These are phyloP conservation scores for Leonotis leonurus DNA, from an alignment of 257 asterid genomes.

Conservation along the genomic window DNA sequence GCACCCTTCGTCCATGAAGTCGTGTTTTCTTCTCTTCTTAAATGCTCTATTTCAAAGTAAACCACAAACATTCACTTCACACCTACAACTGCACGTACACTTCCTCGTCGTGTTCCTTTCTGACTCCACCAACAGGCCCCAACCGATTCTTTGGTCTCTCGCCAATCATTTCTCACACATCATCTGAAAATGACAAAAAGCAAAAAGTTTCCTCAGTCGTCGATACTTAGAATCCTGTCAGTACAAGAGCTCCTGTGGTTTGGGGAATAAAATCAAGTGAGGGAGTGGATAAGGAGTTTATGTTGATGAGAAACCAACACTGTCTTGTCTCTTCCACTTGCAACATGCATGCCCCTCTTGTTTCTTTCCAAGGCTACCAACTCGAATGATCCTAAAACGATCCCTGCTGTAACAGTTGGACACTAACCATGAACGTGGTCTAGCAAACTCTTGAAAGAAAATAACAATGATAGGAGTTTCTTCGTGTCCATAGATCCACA, in stretches of 20 bases:
- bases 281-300: constrained; percentile 3
- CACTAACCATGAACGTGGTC: constrained; percentile 2
- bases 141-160: background rate
- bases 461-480: background rate
- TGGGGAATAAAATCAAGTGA: background rate
- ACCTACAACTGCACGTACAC: background rate
- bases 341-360: constrained; percentile 14
- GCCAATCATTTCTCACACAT: constrained; percentile 3
- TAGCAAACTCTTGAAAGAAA: background rate
- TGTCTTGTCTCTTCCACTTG: constrained; percentile 14
- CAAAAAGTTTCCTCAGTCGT: background rate
- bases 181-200: background rate
- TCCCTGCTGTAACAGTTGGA: constrained; percentile 10
- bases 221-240: background rate
- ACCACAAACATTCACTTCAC: constrained; percentile 2
- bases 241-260: background rate
- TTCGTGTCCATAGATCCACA: constrained; percentile 1
- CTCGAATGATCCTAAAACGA: constrained; percentile 18
- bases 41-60: background rate
- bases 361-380: constrained; percentile 28
- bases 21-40: background rate
- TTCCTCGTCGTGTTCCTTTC: background rate
- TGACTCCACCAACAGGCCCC: background rate
- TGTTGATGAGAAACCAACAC: background rate
- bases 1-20: background rate